phyloP scores from a whole-genome alignment of 2,329 filamentous ascomycete genomes.

The Ophiostoma montium region DNA sequence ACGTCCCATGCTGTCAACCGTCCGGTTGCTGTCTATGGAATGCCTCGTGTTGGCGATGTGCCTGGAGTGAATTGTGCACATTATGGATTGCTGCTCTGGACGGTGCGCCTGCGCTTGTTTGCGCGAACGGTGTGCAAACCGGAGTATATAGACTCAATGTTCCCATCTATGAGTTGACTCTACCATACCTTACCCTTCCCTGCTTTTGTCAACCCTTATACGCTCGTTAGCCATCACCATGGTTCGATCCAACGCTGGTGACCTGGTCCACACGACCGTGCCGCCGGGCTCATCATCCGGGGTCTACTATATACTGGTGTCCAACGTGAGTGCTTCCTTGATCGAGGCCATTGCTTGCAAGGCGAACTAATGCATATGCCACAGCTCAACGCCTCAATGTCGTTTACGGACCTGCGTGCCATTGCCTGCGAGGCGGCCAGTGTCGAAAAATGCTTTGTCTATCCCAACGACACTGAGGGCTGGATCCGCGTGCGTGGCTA shows the following conservation, averaged over 20 bases:
- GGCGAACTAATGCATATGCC: too few species aligned
- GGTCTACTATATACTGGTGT: constrained; percentile 8
- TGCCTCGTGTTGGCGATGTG: too few species aligned
- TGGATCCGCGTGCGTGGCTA: constrained; percentile 7
- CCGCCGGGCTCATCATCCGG: constrained; percentile 1
- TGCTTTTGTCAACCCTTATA: too few species aligned
- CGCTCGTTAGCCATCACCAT: not conserved
- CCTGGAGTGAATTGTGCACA: too few species aligned
- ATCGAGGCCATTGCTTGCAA: too few species aligned
- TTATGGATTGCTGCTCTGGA: too few species aligned
- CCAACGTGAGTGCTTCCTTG: constrained; percentile 11
- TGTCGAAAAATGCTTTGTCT: constrained; percentile 9
- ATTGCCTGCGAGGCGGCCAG: not conserved
- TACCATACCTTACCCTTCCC: too few species aligned
- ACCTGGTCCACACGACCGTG: not conserved
- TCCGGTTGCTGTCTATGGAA: not conserved
- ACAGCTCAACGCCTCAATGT: constrained; percentile 5
- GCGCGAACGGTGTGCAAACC: too few species aligned
- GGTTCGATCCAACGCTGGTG: not conserved
- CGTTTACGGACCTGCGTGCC: constrained; percentile 1
- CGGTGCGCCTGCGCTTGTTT: too few species aligned
- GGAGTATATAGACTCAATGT: too few species aligned
- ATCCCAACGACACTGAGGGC: constrained; percentile 3
- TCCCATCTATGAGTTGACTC: too few species aligned
- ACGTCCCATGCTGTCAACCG: not conserved